A percentile compares a stretch with the other conserved stretches of the same genome.
Evolutionary conservation across 2,329 filamentous ascomycete genomes (phyloP).

Genomic region (Rhynchosporium secalis): DNA sequence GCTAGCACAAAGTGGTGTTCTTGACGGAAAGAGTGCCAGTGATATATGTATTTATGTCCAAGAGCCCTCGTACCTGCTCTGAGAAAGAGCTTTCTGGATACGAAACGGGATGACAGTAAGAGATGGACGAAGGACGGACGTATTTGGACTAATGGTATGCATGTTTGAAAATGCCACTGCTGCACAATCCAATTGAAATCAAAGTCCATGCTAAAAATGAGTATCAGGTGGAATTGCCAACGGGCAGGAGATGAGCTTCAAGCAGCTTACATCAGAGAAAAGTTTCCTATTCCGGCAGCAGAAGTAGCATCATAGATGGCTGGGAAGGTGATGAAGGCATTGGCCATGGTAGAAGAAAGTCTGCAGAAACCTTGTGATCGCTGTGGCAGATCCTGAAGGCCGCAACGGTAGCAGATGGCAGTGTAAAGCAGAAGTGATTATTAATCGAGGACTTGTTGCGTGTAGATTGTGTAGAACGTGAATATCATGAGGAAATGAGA

Average conservation of each 20-base stretch:
- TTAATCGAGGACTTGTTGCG: background rate
- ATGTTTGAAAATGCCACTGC: constrained; percentile 7
- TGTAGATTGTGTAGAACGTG: background rate
- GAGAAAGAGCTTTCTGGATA: constrained; percentile 42
- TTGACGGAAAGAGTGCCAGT: constrained; percentile 48
- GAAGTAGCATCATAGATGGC: constrained; percentile 48
- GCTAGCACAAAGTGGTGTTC: constrained; percentile 50
- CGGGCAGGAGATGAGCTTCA: constrained; percentile 51
- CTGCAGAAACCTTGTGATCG: constrained; percentile 39
- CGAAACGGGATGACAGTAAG: constrained; percentile 48
- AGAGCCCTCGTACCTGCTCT: constrained; percentile 44
- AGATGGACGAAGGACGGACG: constrained; percentile 55
- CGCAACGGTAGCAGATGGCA: constrained; percentile 35
- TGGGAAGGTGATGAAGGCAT: constrained; percentile 52
- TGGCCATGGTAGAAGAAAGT: constrained; percentile 45
- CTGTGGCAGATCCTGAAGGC: constrained; percentile 45
- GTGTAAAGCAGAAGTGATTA: constrained; percentile 19
- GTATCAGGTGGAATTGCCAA: constrained; percentile 50
- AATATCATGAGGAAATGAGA: background rate
- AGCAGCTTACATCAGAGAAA: constrained; percentile 50
- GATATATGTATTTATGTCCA: constrained; percentile 41
- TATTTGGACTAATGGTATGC: constrained; percentile 52
- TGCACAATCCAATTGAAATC: background rate
- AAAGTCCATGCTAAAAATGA: constrained; percentile 13
- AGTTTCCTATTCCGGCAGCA: constrained; percentile 45